A percentile compares a stretch with the other conserved stretches of the same genome.
Evolutionary conservation across 352 stramenopile species (phyloP).

Genomic region (Thraustotheca clavata): DNA sequence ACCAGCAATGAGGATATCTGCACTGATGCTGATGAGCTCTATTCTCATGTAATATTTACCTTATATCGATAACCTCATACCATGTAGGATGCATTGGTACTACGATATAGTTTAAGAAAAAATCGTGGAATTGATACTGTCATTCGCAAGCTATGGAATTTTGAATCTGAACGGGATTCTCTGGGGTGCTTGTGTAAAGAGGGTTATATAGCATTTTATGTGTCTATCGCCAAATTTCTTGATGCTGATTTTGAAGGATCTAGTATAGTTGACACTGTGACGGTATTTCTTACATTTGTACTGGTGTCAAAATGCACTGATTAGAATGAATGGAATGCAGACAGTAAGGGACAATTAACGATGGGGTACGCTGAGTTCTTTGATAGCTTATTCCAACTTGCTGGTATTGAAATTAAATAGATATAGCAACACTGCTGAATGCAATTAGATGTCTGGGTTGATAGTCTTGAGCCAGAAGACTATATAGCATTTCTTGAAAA

Average conservation of each 20-base stretch:
- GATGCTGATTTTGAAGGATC: not conserved
- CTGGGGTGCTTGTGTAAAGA: slow-evolving; percentile 2
- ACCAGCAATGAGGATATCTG: no score
- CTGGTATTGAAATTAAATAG: not conserved
- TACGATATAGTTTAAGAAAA: slow-evolving; percentile 4
- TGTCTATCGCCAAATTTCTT: slow-evolving; percentile 17
- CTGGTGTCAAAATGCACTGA: not conserved
- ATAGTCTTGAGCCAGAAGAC: slow-evolving; percentile 6
- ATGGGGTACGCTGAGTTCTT: slow-evolving; percentile 18
- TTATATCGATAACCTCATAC: not conserved
- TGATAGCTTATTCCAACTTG: slow-evolving; percentile 19
- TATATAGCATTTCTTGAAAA: slow-evolving; percentile 10
- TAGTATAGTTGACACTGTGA: not conserved
- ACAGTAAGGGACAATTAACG: slow-evolving; percentile 9
- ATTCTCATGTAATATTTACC: not conserved
- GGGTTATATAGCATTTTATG: slow-evolving; percentile 16
- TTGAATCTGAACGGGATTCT: slow-evolving; percentile 3
- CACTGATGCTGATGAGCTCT: not conserved
- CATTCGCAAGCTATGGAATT: slow-evolving; percentile 1
- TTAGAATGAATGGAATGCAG: slow-evolving; percentile 16
- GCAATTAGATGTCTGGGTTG: slow-evolving; percentile 17
- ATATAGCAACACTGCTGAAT: not conserved
- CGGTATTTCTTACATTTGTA: not conserved
- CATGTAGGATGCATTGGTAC: slow-evolving; percentile 5
- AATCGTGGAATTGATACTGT: not conserved